phyloP scores from a whole-genome alignment of 1,284 basidiomycete species.

The Megacollybia platyphylla region DNA sequence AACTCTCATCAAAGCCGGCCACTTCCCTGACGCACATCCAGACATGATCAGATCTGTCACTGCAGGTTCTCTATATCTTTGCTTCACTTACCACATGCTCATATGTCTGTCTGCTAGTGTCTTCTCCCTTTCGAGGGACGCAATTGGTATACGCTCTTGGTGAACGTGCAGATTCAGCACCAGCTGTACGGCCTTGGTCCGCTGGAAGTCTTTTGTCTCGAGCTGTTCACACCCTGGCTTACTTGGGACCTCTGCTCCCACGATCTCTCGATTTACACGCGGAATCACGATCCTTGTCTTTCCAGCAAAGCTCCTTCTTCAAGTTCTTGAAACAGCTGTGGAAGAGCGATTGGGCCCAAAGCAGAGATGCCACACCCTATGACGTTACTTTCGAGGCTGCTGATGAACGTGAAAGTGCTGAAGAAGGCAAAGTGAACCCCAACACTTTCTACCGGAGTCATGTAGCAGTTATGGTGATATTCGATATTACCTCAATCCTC shows the following conservation, averaged over 20 bases:
- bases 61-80: conserved; percentile 16
- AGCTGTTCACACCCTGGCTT: conserved; percentile 27
- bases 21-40: conserved; percentile 27
- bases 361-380: conserved; percentile 31
- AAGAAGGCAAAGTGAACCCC: conserved; percentile 22
- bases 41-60: conserved; percentile 36
- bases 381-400: conserved; percentile 35
- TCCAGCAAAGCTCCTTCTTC: conserved; percentile 20
- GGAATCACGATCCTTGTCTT: conserved; percentile 28
- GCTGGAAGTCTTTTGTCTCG: conserved; percentile 25
- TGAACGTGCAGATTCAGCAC: conserved; percentile 26
- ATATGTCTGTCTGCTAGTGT: conserved; percentile 19
- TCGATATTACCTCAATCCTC: conserved; percentile 1
- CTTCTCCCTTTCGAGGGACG: conserved; percentile 35
- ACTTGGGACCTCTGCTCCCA: conserved; percentile 28
- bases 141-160: conserved; percentile 34
- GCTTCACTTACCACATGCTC: neutral
- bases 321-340: conserved; percentile 25
- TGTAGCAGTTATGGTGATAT: conserved; percentile 23
- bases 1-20: conserved; percentile 22
- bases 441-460: conserved; percentile 32
- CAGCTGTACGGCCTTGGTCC: conserved; percentile 26
- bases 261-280: conserved; percentile 25
- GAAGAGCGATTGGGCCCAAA: conserved; percentile 36
- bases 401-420: conserved; percentile 24